Conservation (phyloP, 2,329 filamentous ascomycete species). For the Botryotinia calthae region DNA sequence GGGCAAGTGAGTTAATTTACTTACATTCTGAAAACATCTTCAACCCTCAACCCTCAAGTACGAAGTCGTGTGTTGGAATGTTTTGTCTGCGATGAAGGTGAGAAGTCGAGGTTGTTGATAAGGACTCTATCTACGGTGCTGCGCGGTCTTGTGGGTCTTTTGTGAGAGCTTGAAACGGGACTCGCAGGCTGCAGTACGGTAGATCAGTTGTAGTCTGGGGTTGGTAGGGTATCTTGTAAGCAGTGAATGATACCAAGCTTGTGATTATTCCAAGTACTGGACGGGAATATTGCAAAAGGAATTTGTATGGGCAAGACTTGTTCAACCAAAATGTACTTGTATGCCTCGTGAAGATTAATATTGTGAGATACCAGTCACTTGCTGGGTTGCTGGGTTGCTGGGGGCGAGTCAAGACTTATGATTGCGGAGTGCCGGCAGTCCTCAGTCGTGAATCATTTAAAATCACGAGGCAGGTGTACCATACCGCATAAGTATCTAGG, state of each 20-base stretch:
- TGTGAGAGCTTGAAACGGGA: not conserved
- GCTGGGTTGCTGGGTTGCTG: not conserved
- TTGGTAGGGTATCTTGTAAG: not conserved
- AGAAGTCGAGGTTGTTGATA: conserved; percentile 16
- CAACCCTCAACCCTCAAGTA: conserved; percentile 9
- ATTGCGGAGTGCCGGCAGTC: not conserved
- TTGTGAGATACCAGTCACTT: conserved; percentile 21
- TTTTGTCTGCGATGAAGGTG: conserved; percentile 11
- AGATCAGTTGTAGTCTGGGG: conserved; percentile 5
- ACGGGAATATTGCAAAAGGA: not conserved
- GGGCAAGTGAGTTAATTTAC: conserved; percentile 17
- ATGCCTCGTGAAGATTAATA: not conserved
- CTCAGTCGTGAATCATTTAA: conserved; percentile 2
- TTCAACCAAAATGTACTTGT: not conserved
- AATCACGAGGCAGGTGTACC: conserved; percentile 2
- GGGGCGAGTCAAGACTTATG: conserved; percentile 6
- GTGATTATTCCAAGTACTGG: not conserved
- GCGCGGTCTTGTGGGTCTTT: conserved; percentile 8
- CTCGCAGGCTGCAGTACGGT: not conserved
- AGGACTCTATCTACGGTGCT: not conserved
- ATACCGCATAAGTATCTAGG: not conserved
- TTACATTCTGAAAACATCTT: conserved; percentile 41
- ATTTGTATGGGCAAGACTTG: not conserved
- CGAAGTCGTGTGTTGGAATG: not conserved
- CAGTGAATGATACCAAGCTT: conserved; percentile 10